Evolutionary conservation across 306 rosid species (phyloP).

Genomic region (Trifolium dubium): DNA sequence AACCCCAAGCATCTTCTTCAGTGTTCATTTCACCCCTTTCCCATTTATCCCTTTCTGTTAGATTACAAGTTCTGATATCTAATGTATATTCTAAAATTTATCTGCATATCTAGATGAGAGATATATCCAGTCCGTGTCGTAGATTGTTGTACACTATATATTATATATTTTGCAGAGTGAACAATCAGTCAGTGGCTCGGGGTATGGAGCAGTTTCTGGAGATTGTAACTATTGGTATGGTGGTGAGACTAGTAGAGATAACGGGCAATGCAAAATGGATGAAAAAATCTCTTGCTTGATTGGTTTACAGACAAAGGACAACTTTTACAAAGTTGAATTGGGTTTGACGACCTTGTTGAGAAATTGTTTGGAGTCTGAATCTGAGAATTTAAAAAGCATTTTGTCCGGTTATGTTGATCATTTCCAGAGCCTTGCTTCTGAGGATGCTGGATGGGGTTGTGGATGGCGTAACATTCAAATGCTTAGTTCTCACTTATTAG

Average conservation of each 20-base stretch:
- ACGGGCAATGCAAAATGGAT: slow-evolving; percentile 38
- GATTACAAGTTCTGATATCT: slow-evolving; percentile 2
- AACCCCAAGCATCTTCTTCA: slow-evolving; percentile 4
- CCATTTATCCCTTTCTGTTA: background rate
- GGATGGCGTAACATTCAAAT: slow-evolving; percentile 92
- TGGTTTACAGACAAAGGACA: slow-evolving; percentile 58
- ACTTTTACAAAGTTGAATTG: slow-evolving; percentile 58
- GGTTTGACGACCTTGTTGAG: slow-evolving; percentile 71
- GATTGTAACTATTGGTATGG: slow-evolving; percentile 28
- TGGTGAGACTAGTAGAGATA: slow-evolving; percentile 39
- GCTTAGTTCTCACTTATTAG: slow-evolving; percentile 75
- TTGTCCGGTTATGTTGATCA: slow-evolving; percentile 74
- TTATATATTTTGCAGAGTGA: slow-evolving; percentile 46
- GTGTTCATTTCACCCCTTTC: background rate
- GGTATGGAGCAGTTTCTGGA: slow-evolving; percentile 31
- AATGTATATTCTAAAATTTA: background rate
- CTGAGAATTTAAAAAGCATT: slow-evolving; percentile 52
- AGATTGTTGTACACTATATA: background rate
- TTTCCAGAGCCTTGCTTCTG: slow-evolving; percentile 64
- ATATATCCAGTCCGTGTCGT: slow-evolving; percentile 4
- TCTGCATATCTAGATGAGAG: background rate
- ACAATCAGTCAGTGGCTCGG: slow-evolving; percentile 35
- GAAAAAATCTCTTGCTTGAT: slow-evolving; percentile 59
- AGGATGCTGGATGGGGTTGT: slow-evolving; percentile 90
- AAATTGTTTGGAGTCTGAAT: slow-evolving; percentile 74